Base-by-base conservation (phyloP, 176 grass and related monocot genomes). In the Musa schizocarpa region DNA sequence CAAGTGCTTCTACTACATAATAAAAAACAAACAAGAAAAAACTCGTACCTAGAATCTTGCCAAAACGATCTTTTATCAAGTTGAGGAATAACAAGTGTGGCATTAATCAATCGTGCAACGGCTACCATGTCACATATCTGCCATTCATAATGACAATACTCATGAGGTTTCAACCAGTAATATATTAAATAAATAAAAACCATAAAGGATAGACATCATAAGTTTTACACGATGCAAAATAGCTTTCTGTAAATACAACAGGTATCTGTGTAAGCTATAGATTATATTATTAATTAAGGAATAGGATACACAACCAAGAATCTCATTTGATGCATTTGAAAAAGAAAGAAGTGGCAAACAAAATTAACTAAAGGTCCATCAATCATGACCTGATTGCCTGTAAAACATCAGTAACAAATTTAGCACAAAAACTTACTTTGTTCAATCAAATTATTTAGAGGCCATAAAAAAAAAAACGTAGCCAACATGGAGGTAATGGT, bases 61-160 rank as follows among this genome's bases (percentile, higher is more conserved):
- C 93, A 96, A 90, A 92, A 96, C 72, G 93, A 96, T 88, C 88
- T 96, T 82, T 92, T 96, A 78, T 96, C 93, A 71, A 96, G 93
- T 72, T 92, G 86, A 52, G 93, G 93, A 75, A 96, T 88, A 79
- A 96, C 83, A 55, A 96, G 87, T 72, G 87, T 86, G 65, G 93
- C 93, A 74, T 96, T 90, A 72, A 96, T 76, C 81, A 96, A 84
- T 1, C 81, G 85, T 43, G 89, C 89, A 61, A 96, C 87, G 59
- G 81, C 93, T 67, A 96, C 93, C 89, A 96, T 96, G 63, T 92
- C 93, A 74, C 87, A 84, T 51, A 92, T 92, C 93, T 96, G 87
- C 77, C 73, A 92, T 13, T 43, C 7, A 19, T 72, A 57, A 68
- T 26, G 19, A 19, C 14, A 79, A 66, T 52, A 53, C 57, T 29